These are phyloP conservation scores for Aspergillus puulaauensis DNA, from an alignment of 2,329 filamentous ascomycete genomes.

Conservation along the genomic window DNA sequence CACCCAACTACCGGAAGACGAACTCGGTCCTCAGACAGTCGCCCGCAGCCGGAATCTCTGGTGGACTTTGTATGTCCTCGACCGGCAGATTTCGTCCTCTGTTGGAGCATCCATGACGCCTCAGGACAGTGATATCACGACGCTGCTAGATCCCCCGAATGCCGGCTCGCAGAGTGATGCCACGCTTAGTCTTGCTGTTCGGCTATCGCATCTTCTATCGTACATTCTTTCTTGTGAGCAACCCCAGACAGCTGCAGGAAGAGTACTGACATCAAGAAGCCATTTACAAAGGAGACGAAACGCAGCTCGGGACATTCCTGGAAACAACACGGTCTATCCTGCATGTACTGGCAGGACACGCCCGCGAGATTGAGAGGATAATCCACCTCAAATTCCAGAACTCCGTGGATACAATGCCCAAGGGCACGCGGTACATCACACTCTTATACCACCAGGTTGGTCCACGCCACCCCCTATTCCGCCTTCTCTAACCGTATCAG, in stretches of 20 bases:
- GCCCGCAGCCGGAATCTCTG: slow-evolving; percentile 26
- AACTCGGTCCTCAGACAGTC: slow-evolving; percentile 23
- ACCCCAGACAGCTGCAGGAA: no score
- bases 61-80: slow-evolving; percentile 30
- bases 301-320: slow-evolving; percentile 34
- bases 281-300: slow-evolving; percentile 38
- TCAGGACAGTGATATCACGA: slow-evolving; percentile 26
- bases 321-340: slow-evolving; percentile 39
- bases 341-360: slow-evolving; percentile 38
- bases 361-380: slow-evolving; percentile 41
- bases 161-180: not conserved
- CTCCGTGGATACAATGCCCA: slow-evolving; percentile 37
- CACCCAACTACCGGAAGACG: slow-evolving; percentile 25
- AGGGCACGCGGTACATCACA: slow-evolving; percentile 39
- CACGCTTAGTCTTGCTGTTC: not conserved
- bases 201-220: slow-evolving; percentile 35
- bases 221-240: slow-evolving; percentile 36
- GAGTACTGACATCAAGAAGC: slow-evolving; percentile 10
- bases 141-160: not conserved
- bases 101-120: slow-evolving; percentile 29
- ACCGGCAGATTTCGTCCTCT: slow-evolving; percentile 27
- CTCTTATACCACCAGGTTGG: slow-evolving; percentile 42
- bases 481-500: not conserved
- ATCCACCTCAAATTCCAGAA: slow-evolving; percentile 35
- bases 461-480: no score